Percentiles rank a stretch among this genome's conserved stretches.
Evolutionary conservation across 176 grass and related monocot genomes (phyloP).

Genomic region (Leersia perrieri): DNA sequence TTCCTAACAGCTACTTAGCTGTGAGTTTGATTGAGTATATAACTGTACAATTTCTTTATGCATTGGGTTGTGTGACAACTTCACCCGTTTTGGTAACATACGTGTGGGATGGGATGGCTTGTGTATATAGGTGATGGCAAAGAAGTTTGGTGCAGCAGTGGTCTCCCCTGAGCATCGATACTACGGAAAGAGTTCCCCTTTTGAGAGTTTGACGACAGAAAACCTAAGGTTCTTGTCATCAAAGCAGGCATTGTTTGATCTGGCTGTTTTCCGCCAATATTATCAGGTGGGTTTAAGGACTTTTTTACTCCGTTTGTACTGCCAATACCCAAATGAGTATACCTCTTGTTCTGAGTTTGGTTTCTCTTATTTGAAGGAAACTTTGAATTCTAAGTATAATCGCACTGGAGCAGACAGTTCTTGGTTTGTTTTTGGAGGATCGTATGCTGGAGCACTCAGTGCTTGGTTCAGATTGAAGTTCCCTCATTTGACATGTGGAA

Average conservation of each 20-base stretch:
- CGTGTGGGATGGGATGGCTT: constrained; percentile 19
- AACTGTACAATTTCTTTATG: not conserved
- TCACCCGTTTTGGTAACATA: constrained; percentile 11
- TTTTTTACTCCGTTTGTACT: too few relatives aligned
- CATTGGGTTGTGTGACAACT: constrained; percentile 2
- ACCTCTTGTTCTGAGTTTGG: constrained; percentile 24
- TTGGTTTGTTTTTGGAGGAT: constrained; percentile 97
- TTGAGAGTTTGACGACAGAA: constrained; percentile 63
- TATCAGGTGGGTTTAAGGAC: constrained; percentile 61
- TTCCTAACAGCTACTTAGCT: constrained; percentile 77
- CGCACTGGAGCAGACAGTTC: constrained; percentile 55
- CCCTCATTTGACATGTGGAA: constrained; percentile 93
- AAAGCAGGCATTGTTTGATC: constrained; percentile 94
- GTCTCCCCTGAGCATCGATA: constrained; percentile 97
- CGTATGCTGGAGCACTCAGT: constrained; percentile 92
- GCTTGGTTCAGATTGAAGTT: constrained; percentile 97
- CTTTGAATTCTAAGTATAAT: constrained; percentile 81
- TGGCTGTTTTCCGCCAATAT: constrained; percentile 92
- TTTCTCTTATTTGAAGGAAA: constrained; percentile 61
- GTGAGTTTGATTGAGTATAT: constrained; percentile 53
- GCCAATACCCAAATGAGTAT: not conserved
- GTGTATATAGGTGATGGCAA: constrained; percentile 68
- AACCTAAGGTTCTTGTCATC: constrained; percentile 92
- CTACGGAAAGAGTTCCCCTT: constrained; percentile 98
- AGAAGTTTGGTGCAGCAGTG: constrained; percentile 90